A percentile compares a stretch with the other conserved stretches of the same genome.
phyloP scores from a whole-genome alignment of 1,284 basidiomycete genomes.

The Ganoderma meredithae region DNA sequence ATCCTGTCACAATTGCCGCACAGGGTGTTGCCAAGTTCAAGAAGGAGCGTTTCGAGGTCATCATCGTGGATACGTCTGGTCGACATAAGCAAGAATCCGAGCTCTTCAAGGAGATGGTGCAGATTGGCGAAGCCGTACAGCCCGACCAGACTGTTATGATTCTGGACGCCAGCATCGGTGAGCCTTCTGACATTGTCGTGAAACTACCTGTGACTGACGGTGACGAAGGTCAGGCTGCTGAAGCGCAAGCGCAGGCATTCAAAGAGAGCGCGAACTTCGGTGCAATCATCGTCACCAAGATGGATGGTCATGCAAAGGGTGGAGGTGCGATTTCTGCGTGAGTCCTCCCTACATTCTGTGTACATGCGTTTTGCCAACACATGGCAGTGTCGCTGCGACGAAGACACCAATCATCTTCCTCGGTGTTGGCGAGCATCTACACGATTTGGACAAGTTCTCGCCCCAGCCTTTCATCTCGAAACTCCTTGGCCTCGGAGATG shows the following conservation, averaged over 20 bases:
- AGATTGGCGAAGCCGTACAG: conserved; percentile 92
- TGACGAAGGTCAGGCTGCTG: conserved; percentile 90
- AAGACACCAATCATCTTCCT: conserved; percentile 99
- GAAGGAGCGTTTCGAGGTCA: conserved; percentile 97
- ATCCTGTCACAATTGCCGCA: conserved; percentile 94
- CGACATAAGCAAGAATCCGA: conserved; percentile 98
- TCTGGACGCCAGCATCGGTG: conserved; percentile 88
- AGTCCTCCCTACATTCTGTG: conserved; percentile 42
- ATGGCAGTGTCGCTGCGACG: conserved; percentile 90
- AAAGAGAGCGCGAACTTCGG: conserved; percentile 98
- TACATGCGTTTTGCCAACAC: conserved; percentile 22
- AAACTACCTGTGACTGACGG: neutral
- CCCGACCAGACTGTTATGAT: conserved; percentile 94
- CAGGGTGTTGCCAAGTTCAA: conserved; percentile 98
- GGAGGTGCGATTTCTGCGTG: conserved; percentile 99
- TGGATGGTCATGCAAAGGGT: conserved; percentile 99
- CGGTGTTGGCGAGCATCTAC: conserved; percentile 96
- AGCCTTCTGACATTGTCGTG: conserved; percentile 15
- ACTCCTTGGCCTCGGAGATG: conserved; percentile 93
- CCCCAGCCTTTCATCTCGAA: conserved; percentile 99
- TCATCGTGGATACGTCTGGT: conserved; percentile 98
- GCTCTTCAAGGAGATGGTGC: conserved; percentile 98
- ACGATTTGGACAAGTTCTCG: conserved; percentile 95
- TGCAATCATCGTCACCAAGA: conserved; percentile 99
- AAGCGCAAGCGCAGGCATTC: conserved; percentile 95